A percentile compares a stretch with the other conserved stretches of the same genome.
Conservation (phyloP, 805 yeast genomes). For the Candida suzukii region DNA sequence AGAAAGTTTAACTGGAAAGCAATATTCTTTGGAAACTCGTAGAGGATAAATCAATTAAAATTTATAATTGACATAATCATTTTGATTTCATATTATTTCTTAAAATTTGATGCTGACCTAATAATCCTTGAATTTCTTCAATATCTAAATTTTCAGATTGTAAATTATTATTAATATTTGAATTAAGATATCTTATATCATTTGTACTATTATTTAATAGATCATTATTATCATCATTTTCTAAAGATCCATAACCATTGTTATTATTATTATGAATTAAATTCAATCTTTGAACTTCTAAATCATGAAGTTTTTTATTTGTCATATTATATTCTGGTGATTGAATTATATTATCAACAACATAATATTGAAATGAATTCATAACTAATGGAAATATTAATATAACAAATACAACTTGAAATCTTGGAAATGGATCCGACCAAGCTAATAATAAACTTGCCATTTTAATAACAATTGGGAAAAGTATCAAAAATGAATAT, state of each 20-base stretch:
- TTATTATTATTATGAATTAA: not conserved
- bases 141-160: too few species aligned
- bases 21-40: too few species aligned
- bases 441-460: slow-evolving; percentile 77
- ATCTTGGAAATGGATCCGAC: slow-evolving; percentile 72
- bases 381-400: slow-evolving; percentile 69
- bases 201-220: too few species aligned
- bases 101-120: not conserved
- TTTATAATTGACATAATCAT: too few species aligned
- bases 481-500: slow-evolving; percentile 47
- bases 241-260: not conserved
- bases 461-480: slow-evolving; percentile 61
- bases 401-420: slow-evolving; percentile 84
- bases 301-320: slow-evolving; percentile 9
- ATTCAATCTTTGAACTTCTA: slow-evolving; percentile 1
- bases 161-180: too few species aligned
- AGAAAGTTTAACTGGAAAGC: too few species aligned
- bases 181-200: too few species aligned
- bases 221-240: not conserved
- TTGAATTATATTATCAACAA: slow-evolving; percentile 70
- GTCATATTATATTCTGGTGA: slow-evolving; percentile 34
- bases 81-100: not conserved
- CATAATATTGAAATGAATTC: slow-evolving; percentile 67
- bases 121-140: not conserved
- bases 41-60: too few species aligned